These are phyloP conservation scores for Gynostemma pentaphyllum DNA, from an alignment of 306 rosid species.

Conservation along the genomic window DNA sequence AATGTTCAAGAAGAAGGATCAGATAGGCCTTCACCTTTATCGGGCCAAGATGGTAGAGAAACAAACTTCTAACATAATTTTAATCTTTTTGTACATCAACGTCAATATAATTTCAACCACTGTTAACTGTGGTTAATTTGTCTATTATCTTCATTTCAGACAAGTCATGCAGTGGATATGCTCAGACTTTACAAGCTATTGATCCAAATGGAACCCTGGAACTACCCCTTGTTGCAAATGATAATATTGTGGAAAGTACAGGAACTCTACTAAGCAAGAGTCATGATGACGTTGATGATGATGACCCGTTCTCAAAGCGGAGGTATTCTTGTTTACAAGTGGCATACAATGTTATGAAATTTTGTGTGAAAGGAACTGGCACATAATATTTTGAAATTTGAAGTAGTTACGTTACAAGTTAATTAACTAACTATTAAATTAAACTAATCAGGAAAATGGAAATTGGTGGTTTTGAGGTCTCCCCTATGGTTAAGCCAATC, in stretches of 20 bases:
- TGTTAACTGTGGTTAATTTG: constrained; percentile 6
- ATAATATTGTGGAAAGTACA: constrained; percentile 43
- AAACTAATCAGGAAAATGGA: constrained; percentile 70
- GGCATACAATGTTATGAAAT: neutral
- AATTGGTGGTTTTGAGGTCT: constrained; percentile 44
- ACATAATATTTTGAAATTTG: constrained; percentile 10
- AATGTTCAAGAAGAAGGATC: constrained; percentile 55
- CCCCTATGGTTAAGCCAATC: constrained; percentile 83
- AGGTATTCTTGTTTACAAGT: constrained; percentile 34
- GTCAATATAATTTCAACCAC: constrained; percentile 2
- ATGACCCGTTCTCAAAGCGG: constrained; percentile 71
- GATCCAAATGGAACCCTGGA: constrained; percentile 58
- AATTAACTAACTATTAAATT: constrained; percentile 10
- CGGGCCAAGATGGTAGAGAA: constrained; percentile 64
- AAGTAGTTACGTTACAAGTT: constrained; percentile 7
- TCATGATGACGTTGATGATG: constrained; percentile 66
- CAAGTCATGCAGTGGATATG: constrained; percentile 41
- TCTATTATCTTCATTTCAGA: constrained; percentile 32
- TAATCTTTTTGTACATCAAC: neutral
- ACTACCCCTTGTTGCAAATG: constrained; percentile 38
- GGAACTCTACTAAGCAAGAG: constrained; percentile 38
- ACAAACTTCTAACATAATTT: constrained; percentile 5
- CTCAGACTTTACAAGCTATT: constrained; percentile 37
- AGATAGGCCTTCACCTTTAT: constrained; percentile 50
- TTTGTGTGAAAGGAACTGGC: constrained; percentile 5